Conservation (phyloP, 495 filamentous ascomycete species). For the Glonium stellatum region DNA sequence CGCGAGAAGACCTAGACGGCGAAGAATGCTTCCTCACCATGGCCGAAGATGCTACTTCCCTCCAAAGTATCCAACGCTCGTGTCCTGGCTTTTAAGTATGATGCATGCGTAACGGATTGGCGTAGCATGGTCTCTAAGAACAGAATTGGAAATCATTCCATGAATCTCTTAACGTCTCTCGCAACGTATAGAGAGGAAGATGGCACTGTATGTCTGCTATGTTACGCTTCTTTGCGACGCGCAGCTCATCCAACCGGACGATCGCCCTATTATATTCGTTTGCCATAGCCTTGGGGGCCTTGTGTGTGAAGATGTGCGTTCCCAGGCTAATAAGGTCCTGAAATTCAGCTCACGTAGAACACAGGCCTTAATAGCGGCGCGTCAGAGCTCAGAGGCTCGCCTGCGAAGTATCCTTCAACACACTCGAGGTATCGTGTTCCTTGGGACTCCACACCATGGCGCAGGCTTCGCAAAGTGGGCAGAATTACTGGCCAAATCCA, state of each 20-base stretch:
- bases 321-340: background rate
- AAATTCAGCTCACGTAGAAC: conserved; percentile 17
- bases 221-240: background rate
- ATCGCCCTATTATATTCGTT: conserved; percentile 31
- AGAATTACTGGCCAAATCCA: conserved; percentile 16
- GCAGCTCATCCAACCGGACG: conserved; percentile 12
- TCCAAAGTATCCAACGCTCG: conserved; percentile 25
- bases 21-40: conserved; percentile 10
- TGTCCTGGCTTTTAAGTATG: conserved; percentile 33
- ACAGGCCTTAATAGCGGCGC: background rate
- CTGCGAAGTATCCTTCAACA: conserved; percentile 1
- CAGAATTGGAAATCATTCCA: conserved; percentile 26
- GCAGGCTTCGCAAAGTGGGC: conserved; percentile 11
- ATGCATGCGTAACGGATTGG: conserved; percentile 26
- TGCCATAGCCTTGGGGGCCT: too few species aligned
- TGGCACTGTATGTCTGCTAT: conserved; percentile 15
- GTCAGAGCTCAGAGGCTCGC: conserved; percentile 4
- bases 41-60: conserved; percentile 26
- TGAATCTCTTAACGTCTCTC: conserved; percentile 22
- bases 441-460: conserved; percentile 14
- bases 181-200: conserved; percentile 23
- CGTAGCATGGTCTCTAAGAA: conserved; percentile 24
- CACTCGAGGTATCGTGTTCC: conserved; percentile 7
- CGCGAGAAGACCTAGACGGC: conserved; percentile 12
- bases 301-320: conserved; percentile 34